Conservation (phyloP, 208 protist genomes). For the Trypanosoma theileri region DNA sequence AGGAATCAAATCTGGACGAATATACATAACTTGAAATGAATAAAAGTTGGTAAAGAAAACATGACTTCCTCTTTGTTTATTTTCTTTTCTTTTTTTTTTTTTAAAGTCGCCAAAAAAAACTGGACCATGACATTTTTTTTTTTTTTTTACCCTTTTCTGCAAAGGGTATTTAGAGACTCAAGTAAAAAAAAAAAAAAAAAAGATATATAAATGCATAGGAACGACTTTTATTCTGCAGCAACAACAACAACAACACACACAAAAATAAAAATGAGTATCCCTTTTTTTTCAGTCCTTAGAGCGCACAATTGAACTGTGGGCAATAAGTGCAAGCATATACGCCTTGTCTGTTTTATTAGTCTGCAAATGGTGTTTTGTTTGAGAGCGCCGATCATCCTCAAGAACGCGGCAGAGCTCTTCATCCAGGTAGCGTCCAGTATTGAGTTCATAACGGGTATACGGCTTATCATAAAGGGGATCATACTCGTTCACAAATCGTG, state of each 20-base stretch:
- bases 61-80: too few relatives aligned
- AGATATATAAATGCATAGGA: too few relatives aligned
- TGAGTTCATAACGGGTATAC: slow-evolving; percentile 27
- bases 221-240: neutral
- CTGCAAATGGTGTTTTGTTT: slow-evolving; percentile 40
- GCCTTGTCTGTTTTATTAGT: slow-evolving; percentile 29
- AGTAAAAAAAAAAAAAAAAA: too few relatives aligned
- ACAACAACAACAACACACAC: neutral
- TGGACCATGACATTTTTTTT: too few relatives aligned
- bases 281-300: neutral
- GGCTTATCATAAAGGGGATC: slow-evolving; percentile 50
- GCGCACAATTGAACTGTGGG: slow-evolving; percentile 20
- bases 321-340: slow-evolving; percentile 17
- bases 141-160: too few relatives aligned
- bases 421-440: slow-evolving; percentile 46
- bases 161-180: too few relatives aligned
- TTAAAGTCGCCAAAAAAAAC: too few relatives aligned
- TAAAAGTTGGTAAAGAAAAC: too few relatives aligned
- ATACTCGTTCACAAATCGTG: slow-evolving; percentile 58
- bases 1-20: too few relatives aligned
- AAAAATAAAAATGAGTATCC: slow-evolving; percentile 19
- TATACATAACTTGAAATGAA: too few relatives aligned
- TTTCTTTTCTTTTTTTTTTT: too few relatives aligned
- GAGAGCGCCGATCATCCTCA: slow-evolving; percentile 52
- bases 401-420: slow-evolving; percentile 46